Percentiles rank a stretch among this genome's conserved stretches.
These are phyloP conservation scores for Rutstroemia sydowiana DNA, from an alignment of 2,329 filamentous ascomycete species.

Conservation along the genomic window DNA sequence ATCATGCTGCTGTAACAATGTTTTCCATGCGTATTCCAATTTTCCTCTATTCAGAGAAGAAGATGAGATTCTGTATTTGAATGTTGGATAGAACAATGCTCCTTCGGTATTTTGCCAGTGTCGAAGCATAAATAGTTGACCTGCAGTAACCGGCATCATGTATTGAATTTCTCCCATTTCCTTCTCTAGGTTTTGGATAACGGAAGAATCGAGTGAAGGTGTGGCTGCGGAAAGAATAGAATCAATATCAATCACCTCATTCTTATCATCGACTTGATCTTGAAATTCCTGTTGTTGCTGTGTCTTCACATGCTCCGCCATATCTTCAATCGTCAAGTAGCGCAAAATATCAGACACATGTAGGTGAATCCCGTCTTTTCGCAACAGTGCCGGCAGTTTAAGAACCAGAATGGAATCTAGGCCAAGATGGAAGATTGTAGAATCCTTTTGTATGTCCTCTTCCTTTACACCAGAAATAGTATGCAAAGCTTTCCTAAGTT, in stretches of 20 bases:
- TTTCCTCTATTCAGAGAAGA: constrained; percentile 32
- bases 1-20: constrained; percentile 46
- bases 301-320: constrained; percentile 42
- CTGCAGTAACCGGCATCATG: constrained; percentile 63
- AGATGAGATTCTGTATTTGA: constrained; percentile 48
- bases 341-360: constrained; percentile 65
- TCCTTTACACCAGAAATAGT: constrained; percentile 54
- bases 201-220: constrained; percentile 32
- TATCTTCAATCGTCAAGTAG: constrained; percentile 56
- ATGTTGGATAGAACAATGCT: constrained; percentile 64
- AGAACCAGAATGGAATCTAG: constrained; percentile 90
- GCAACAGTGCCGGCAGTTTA: constrained; percentile 67
- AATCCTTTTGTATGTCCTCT: constrained; percentile 48
- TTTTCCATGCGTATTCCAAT: constrained; percentile 54
- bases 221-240: constrained; percentile 36
- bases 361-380: constrained; percentile 53
- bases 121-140: constrained; percentile 75
- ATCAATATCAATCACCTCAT: constrained; percentile 32
- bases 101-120: constrained; percentile 65
- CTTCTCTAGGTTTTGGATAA: constrained; percentile 36
- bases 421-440: constrained; percentile 75
- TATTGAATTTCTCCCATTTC: constrained; percentile 35
- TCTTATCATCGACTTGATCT: neutral
- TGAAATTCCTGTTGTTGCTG: constrained; percentile 23
- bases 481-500: constrained; percentile 42